phyloP scores from a whole-genome alignment of 75 land plant genomes.

The Larix kaempferi region DNA sequence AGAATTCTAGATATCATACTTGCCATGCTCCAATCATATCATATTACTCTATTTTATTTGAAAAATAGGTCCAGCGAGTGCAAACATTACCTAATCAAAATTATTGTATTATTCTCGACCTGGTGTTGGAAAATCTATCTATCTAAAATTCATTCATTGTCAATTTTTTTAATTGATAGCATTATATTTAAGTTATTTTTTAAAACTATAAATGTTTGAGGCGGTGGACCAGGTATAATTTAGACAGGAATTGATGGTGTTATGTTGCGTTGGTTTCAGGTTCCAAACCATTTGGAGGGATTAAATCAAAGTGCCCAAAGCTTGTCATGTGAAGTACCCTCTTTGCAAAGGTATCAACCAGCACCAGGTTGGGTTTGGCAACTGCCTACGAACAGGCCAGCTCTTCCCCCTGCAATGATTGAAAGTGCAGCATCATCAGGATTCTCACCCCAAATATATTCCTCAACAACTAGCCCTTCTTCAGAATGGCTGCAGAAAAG shows the following conservation, averaged over 20 bases:
- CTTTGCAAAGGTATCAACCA: not conserved
- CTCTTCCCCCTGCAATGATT: slow-evolving; percentile 24
- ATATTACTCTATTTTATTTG: too few relatives aligned
- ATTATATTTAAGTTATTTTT: not conserved
- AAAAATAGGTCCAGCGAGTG: too few relatives aligned
- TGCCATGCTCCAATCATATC: too few relatives aligned
- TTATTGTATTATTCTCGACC: not conserved
- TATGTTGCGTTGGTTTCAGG: not conserved
- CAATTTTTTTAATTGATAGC: not conserved
- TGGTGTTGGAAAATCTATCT: not conserved
- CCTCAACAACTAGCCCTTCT: slow-evolving; percentile 1
- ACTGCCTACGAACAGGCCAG: slow-evolving; percentile 7
- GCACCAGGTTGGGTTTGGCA: slow-evolving; percentile 6
- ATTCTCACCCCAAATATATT: slow-evolving; percentile 31
- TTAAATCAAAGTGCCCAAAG: too few relatives aligned
- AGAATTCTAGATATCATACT: too few relatives aligned
- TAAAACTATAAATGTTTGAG: too few relatives aligned
- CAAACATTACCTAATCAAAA: not conserved
- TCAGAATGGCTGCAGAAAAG: not conserved
- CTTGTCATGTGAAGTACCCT: not conserved
- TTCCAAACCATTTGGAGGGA: not conserved
- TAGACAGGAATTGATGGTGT: not conserved
- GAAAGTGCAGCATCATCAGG: slow-evolving; percentile 76
- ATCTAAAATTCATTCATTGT: not conserved
- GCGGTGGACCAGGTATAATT: not conserved